Evolutionary conservation across 2,329 filamentous ascomycete species (phyloP).

Genomic region (Aspergillus viridinutans): DNA sequence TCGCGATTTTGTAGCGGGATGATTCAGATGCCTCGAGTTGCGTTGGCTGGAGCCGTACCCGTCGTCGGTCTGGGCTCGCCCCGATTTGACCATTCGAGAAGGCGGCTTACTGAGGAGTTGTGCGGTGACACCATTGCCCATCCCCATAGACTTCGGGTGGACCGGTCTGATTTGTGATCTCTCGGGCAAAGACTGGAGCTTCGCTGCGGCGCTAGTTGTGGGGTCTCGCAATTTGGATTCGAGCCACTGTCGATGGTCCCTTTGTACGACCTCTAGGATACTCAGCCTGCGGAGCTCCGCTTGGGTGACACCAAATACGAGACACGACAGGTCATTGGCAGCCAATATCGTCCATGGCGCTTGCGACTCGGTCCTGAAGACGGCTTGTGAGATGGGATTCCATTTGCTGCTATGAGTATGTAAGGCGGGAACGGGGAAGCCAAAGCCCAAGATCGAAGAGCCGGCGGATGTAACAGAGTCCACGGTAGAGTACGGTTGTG

Average conservation of each 20-base stretch:
- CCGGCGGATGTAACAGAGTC: constrained; percentile 42
- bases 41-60: constrained; percentile 47
- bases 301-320: constrained; percentile 98
- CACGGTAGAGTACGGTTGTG: constrained; percentile 69
- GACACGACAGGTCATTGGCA: constrained; percentile 91
- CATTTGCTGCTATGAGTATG: constrained; percentile 88
- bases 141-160: constrained; percentile 47
- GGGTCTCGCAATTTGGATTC: constrained; percentile 74
- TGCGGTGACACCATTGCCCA: constrained; percentile 83
- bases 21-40: constrained; percentile 57
- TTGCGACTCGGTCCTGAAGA: constrained; percentile 90
- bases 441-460: constrained; percentile 33
- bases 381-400: constrained; percentile 87
- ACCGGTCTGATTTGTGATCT: constrained; percentile 34
- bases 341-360: constrained; percentile 94
- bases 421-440: constrained; percentile 51
- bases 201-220: constrained; percentile 46
- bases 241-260: constrained; percentile 84
- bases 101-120: constrained; percentile 79
- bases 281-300: constrained; percentile 92
- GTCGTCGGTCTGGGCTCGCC: constrained; percentile 56
- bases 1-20: constrained; percentile 70
- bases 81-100: constrained; percentile 46
- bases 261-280: constrained; percentile 89
- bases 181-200: constrained; percentile 29